phyloP scores from a whole-genome alignment of 2,329 filamentous ascomycete species.

The Cercospora beticola region DNA sequence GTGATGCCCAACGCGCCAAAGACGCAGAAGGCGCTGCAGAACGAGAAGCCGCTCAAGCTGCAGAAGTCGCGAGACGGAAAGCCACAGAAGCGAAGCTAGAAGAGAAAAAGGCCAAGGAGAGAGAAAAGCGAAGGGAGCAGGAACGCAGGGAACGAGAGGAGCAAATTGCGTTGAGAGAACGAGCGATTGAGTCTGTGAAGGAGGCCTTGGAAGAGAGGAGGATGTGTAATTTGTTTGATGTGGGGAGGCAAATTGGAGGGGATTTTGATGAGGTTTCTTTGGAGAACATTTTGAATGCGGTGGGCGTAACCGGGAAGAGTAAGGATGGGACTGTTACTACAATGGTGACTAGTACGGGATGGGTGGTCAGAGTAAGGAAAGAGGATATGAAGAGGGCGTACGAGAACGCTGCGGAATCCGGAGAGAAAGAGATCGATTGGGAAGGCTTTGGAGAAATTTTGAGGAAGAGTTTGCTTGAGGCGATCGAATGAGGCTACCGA shows the following conservation, averaged over 20 bases:
- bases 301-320: constrained; percentile 39
- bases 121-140: constrained; percentile 42
- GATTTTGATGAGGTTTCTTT: constrained; percentile 44
- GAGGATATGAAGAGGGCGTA: constrained; percentile 45
- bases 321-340: constrained; percentile 32
- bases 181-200: constrained; percentile 37
- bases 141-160: constrained; percentile 41
- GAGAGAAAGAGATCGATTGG: constrained; percentile 37
- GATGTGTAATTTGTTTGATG: constrained; percentile 41
- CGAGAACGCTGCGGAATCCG: constrained; percentile 34
- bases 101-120: constrained; percentile 42
- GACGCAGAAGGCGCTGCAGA: constrained; percentile 48
- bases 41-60: constrained; percentile 44
- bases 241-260: constrained; percentile 44
- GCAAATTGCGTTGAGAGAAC: constrained; percentile 39
- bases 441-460: constrained; percentile 27
- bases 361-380: constrained; percentile 44
- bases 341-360: constrained; percentile 46
- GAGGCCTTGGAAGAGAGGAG: constrained; percentile 33
- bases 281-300: constrained; percentile 44
- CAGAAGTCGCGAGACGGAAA: constrained; percentile 44
- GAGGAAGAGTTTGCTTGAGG: background rate
- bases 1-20: constrained; percentile 45
- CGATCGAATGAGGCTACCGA: background rate
- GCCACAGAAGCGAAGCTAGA: constrained; percentile 46